Base-by-base conservation (phyloP, 805 yeast species). In the Spathaspora hagerdaliae region DNA sequence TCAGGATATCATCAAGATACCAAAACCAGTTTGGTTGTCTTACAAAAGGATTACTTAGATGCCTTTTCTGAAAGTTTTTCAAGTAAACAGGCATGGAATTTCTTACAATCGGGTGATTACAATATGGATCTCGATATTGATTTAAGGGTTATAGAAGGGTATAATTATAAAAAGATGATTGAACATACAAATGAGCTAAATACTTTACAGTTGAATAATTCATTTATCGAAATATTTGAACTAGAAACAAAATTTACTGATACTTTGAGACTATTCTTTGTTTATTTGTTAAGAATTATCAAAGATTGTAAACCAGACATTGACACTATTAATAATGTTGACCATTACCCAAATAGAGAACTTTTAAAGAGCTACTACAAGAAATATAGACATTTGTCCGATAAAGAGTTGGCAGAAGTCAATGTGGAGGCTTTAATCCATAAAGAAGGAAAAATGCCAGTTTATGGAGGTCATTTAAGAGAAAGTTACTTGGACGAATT, bases 401-500 rank as follows among this genome's bases (percentile, higher is more conserved):
- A 27, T 12, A 34, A 46, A 31, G 38, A 46, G 34, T 13, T 46
- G 33, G 11, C 29, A 31, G 24, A 40, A 34, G 15, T 46, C 6
- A 31, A 34, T 15, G 12, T n/a, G 14, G 44, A 46, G 32, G 27
- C 36, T 11, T 26, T 43, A 7, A 27, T 46, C 4, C 47, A 46
- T 13, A 39, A 39, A 10, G n/a, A 41, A 6, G 72, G 72, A 7
- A 52, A 60, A 26, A 41, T 62, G 3, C 61, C 64, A 5, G 36
- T 58, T 7, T 65, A 66, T 46, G 70, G 69, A 19, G 71, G 72
- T 15, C 71, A 65, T 48, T 52, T 56, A 38, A 47, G 71, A 27
- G 72, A 67, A 51, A 53, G 55, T 35, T 65, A 64, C 44, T 41
- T 50, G 12, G 56, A 55, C 9, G 71, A 66, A 48, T 59, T 59